phyloP scores from a whole-genome alignment of 1,284 basidiomycete species.

The Salmacisia buchloeana region DNA sequence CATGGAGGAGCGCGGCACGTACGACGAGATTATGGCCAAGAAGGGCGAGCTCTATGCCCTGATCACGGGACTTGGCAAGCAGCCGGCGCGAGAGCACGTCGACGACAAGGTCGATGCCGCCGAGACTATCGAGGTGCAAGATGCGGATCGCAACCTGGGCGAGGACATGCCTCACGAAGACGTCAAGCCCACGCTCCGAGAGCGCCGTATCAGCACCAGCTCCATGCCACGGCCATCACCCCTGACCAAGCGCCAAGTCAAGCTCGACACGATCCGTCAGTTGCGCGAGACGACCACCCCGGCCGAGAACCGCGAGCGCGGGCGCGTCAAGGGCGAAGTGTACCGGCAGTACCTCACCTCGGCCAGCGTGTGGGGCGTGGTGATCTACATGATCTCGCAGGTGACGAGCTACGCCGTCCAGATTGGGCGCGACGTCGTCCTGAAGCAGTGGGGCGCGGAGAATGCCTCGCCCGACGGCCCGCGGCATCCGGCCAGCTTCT shows the following conservation, averaged over 20 bases:
- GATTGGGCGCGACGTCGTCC: constrained; percentile 42
- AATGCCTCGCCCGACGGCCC: constrained; percentile 26
- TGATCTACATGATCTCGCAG: constrained; percentile 36
- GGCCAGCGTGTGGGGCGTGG: constrained; percentile 31
- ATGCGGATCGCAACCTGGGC: neutral
- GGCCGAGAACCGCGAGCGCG: constrained; percentile 40
- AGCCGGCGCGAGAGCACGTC: constrained; percentile 37
- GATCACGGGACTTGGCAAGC: constrained; percentile 59
- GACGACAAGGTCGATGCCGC: constrained; percentile 21
- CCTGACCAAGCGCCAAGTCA: constrained; percentile 35
- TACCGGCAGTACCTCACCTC: constrained; percentile 43
- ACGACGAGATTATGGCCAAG: constrained; percentile 60
- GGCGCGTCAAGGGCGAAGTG: constrained; percentile 41
- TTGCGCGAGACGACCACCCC: constrained; percentile 41
- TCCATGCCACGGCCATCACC: constrained; percentile 35
- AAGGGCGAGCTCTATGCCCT: constrained; percentile 70
- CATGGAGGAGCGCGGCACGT: constrained; percentile 67
- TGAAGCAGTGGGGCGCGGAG: constrained; percentile 46
- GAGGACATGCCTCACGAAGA: neutral
- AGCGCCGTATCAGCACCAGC: constrained; percentile 31
- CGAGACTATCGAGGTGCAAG: constrained; percentile 3
- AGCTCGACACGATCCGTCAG: constrained; percentile 42
- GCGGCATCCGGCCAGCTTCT: constrained; percentile 26
- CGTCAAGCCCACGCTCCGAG: constrained; percentile 26
- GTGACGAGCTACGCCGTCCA: constrained; percentile 38